These are phyloP conservation scores for Geotrichum reessii DNA, from an alignment of 1,139 yeast genomes.

Conservation along the genomic window DNA sequence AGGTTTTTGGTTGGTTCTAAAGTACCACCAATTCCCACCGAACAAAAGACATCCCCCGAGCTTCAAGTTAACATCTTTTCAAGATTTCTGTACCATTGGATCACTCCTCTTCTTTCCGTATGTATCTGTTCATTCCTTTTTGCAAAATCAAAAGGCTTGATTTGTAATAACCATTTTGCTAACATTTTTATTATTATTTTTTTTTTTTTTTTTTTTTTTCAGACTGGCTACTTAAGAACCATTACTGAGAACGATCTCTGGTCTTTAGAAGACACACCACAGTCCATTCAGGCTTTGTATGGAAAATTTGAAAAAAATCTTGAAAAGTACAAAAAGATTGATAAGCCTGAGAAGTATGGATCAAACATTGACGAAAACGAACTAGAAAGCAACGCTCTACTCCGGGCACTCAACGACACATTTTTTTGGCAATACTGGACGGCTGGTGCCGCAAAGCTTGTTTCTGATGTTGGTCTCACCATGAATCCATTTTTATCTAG, in stretches of 20 bases:
- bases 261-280: constrained; percentile 46
- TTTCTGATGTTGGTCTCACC: constrained; percentile 49
- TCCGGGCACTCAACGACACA: constrained; percentile 50
- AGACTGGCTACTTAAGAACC: constrained; percentile 60
- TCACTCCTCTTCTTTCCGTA: constrained; percentile 49
- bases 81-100: constrained; percentile 51
- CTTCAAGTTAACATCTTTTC: constrained; percentile 22
- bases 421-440: constrained; percentile 48
- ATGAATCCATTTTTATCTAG: constrained; percentile 48
- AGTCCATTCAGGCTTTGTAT: constrained; percentile 45
- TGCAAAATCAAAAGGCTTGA: not conserved
- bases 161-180: not conserved
- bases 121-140: constrained; percentile 14
- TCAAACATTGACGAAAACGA: constrained; percentile 26
- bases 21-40: constrained; percentile 32
- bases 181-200: not conserved
- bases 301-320: constrained; percentile 40
- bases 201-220: constrained; percentile 9
- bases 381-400: constrained; percentile 35
- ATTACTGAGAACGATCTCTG: constrained; percentile 59
- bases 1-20: constrained; percentile 28
- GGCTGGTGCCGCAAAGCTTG: constrained; percentile 41
- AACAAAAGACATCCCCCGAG: constrained; percentile 30
- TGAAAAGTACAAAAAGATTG: constrained; percentile 32
- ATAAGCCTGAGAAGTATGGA: constrained; percentile 31